Percentiles rank a stretch among this genome's conserved stretches.
Evolutionary conservation across 805 yeast species (phyloP).

Genomic region (Nakazawaea pomicola): DNA sequence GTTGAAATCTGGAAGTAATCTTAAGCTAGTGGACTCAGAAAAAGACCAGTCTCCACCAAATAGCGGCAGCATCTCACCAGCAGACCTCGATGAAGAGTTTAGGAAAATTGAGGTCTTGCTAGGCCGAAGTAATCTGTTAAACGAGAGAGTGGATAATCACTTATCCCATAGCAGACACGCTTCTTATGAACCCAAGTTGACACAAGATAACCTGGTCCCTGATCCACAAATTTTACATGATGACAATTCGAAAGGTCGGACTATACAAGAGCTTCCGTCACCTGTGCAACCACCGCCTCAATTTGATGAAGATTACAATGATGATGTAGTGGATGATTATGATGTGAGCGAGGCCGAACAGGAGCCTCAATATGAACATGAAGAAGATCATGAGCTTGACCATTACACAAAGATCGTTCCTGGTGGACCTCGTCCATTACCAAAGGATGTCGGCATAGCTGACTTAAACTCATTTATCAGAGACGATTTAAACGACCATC

Average conservation of each 20-base stretch:
- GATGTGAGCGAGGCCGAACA: not conserved
- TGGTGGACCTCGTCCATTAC: not conserved
- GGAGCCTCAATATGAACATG: not conserved
- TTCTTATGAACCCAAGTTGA: not conserved
- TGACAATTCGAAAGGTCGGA: no score
- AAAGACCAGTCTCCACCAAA: not conserved
- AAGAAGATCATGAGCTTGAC: not conserved
- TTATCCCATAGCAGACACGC: slow-evolving; percentile 9
- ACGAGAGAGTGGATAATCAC: slow-evolving; percentile 7
- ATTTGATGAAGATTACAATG: no score
- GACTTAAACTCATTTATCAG: slow-evolving; percentile 6
- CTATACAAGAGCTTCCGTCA: no score
- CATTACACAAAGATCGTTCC: not conserved
- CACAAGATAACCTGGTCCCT: not conserved
- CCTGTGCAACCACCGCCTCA: no score
- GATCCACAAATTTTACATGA: no score
- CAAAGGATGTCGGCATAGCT: slow-evolving; percentile 4
- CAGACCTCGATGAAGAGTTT: slow-evolving; percentile 5
- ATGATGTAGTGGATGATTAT: not conserved
- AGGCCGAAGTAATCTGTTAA: not conserved
- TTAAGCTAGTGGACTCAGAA: not conserved
- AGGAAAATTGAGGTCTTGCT: slow-evolving; percentile 3
- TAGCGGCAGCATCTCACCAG: not conserved
- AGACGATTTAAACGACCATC: slow-evolving; percentile 1
- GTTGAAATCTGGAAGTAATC: slow-evolving; percentile 3